These are phyloP conservation scores for Lecanicillium sp. DNA, from an alignment of 2,329 filamentous ascomycete species.

Conservation along the genomic window DNA sequence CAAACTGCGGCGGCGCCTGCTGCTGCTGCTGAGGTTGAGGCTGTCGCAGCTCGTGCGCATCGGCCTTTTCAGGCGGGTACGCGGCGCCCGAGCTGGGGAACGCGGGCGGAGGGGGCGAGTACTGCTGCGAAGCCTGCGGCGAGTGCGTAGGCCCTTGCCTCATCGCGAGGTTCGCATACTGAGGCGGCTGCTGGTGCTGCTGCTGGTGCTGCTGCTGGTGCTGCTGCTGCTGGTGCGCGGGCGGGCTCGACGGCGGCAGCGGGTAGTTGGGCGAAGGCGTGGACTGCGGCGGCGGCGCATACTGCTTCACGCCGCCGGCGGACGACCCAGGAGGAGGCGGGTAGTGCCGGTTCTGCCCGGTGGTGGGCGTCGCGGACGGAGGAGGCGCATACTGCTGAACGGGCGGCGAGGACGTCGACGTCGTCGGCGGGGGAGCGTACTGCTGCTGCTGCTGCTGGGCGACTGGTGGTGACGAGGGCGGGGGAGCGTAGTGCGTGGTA, in stretches of 20 bases:
- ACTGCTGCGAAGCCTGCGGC: constrained; percentile 2
- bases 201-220: constrained; percentile 20
- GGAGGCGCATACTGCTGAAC: constrained; percentile 41
- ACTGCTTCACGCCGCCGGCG: constrained; percentile 19
- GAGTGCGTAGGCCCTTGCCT: constrained; percentile 17
- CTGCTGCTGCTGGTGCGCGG: constrained; percentile 17
- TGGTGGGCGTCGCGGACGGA: constrained; percentile 41
- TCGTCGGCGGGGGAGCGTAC: constrained; percentile 39
- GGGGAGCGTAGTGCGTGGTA: constrained; percentile 5
- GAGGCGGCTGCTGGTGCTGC: constrained; percentile 20
- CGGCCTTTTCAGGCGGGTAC: constrained; percentile 16
- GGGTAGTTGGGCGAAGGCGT: constrained; percentile 28
- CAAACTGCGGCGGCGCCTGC: constrained; percentile 27
- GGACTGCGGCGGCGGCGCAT: constrained; percentile 28
- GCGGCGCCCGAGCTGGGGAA: constrained; percentile 14
- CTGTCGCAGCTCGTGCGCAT: constrained; percentile 20
- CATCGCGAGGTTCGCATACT: constrained; percentile 19
- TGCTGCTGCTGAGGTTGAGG: constrained; percentile 24
- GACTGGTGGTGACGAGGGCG: constrained; percentile 20
- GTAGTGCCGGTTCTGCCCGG: constrained; percentile 40
- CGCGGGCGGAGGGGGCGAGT: constrained; percentile 8
- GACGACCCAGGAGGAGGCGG: constrained; percentile 34
- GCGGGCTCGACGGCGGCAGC: constrained; percentile 19
- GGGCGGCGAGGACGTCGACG: constrained; percentile 39
- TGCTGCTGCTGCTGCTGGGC: constrained; percentile 27